phyloP scores from a whole-genome alignment of 768 basidiomycete species.

The Russula sp. region DNA sequence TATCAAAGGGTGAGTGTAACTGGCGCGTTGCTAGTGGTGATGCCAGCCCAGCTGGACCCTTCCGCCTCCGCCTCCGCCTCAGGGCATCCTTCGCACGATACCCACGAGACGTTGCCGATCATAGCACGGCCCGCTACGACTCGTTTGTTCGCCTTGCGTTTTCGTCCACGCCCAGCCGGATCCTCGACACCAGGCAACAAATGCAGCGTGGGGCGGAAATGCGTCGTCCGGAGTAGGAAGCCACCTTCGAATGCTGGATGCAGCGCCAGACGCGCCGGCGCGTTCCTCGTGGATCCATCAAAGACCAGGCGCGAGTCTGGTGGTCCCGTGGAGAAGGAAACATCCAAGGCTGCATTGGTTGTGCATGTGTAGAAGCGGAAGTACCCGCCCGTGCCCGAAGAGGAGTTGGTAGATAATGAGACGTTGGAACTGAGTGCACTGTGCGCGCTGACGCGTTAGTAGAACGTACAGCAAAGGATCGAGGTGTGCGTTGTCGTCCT shows the following conservation, averaged over 20 bases:
- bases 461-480: too few relatives aligned
- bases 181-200: background rate
- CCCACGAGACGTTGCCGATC: slow-evolving; percentile 3
- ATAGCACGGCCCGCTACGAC: background rate
- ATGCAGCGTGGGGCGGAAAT: background rate
- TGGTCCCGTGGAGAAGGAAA: background rate
- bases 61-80: background rate
- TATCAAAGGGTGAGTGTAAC: slow-evolving; percentile 2
- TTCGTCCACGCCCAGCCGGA: background rate
- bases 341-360: background rate
- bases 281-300: background rate
- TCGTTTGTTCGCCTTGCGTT: background rate
- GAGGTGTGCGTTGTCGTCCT: background rate
- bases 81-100: background rate
- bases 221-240: background rate
- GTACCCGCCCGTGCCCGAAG: background rate
- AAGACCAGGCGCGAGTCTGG: slow-evolving; percentile 1
- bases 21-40: background rate
- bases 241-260: slow-evolving; percentile 5
- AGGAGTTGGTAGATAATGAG: background rate
- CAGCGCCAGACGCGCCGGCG: background rate
- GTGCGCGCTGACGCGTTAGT: background rate
- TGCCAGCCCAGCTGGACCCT: background rate
- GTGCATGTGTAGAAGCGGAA: slow-evolving; percentile 6
- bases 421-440: background rate